A percentile compares a stretch with the other conserved stretches of the same genome.
These are phyloP conservation scores for Zanthoxylum bungeanum DNA, from an alignment of 345 rosid species.

Conservation along the genomic window DNA sequence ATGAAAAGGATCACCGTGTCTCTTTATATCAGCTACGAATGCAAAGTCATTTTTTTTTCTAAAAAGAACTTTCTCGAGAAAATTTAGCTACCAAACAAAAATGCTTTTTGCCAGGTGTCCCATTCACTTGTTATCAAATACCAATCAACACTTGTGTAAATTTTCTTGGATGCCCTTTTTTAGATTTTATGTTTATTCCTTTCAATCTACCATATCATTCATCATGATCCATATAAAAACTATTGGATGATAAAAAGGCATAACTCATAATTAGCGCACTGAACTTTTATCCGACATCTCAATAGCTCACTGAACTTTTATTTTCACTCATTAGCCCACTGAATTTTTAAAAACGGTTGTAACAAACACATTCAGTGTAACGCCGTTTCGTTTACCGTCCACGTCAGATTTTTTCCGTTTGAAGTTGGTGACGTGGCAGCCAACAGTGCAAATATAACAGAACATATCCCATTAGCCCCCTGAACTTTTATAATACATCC, in stretches of 20 bases:
- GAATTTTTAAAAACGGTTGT: too few species aligned
- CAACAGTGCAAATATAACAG: too few species aligned
- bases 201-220: background rate
- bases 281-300: too few species aligned
- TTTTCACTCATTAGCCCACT: too few species aligned
- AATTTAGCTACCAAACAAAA: background rate
- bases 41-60: constrained; percentile 5
- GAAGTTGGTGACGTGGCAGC: too few species aligned
- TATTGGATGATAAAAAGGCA: background rate
- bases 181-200: background rate
- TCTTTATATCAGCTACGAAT: constrained; percentile 3
- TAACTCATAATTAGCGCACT: too few species aligned
- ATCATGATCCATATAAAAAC: background rate
- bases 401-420: too few species aligned
- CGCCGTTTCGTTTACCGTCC: too few species aligned
- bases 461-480: too few species aligned
- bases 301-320: too few species aligned
- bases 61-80: constrained; percentile 6
- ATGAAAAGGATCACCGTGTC: constrained; percentile 7
- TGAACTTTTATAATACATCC: too few species aligned
- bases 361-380: too few species aligned
- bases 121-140: background rate
- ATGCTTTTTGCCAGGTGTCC: background rate
- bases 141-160: background rate
- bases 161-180: background rate